A percentile compares a stretch with the other conserved stretches of the same genome.
These are phyloP conservation scores for Talaromyces sp. DNA, from an alignment of 2,329 filamentous ascomycete species.

Conservation along the genomic window DNA sequence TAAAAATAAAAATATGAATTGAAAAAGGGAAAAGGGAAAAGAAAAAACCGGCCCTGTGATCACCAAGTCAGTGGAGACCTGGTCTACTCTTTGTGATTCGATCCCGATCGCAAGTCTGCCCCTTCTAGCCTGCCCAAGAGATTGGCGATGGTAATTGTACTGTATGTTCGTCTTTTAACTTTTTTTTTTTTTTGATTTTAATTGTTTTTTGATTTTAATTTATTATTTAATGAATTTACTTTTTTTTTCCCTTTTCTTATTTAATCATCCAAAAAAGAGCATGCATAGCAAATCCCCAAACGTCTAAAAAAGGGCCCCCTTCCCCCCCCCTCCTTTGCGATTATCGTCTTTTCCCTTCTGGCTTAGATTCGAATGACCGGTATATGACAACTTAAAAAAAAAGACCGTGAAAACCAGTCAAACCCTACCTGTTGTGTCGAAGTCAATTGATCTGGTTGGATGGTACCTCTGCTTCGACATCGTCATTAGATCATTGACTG, in stretches of 20 bases:
- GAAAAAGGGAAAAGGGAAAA: not conserved
- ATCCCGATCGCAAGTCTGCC: constrained; percentile 17
- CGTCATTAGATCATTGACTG: constrained; percentile 32
- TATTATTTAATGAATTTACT: not conserved
- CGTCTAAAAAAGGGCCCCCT: constrained; percentile 14
- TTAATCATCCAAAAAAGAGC: not conserved
- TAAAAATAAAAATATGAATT: not conserved
- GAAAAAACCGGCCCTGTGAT: constrained; percentile 16
- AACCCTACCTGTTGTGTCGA: not conserved
- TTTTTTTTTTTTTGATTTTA: not conserved
- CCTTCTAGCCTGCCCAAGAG: no score
- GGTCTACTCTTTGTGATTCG: constrained; percentile 17
- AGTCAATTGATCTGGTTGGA: constrained; percentile 1
- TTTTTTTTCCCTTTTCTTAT: not conserved
- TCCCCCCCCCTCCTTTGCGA: constrained; percentile 4
- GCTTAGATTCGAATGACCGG: constrained; percentile 7
- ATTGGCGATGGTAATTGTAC: not conserved
- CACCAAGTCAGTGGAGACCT: constrained; percentile 14
- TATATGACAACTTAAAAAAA: constrained; percentile 13
- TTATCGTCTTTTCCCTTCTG: not conserved
- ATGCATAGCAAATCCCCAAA: not conserved
- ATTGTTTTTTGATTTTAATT: not conserved
- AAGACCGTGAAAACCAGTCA: not conserved
- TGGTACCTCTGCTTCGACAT: constrained; percentile 15
- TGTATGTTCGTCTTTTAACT: not conserved